A percentile compares a stretch with the other conserved stretches of the same genome.
phyloP scores from a whole-genome alignment of 2,329 filamentous ascomycete genomes.

The Lecanicillium sp. region DNA sequence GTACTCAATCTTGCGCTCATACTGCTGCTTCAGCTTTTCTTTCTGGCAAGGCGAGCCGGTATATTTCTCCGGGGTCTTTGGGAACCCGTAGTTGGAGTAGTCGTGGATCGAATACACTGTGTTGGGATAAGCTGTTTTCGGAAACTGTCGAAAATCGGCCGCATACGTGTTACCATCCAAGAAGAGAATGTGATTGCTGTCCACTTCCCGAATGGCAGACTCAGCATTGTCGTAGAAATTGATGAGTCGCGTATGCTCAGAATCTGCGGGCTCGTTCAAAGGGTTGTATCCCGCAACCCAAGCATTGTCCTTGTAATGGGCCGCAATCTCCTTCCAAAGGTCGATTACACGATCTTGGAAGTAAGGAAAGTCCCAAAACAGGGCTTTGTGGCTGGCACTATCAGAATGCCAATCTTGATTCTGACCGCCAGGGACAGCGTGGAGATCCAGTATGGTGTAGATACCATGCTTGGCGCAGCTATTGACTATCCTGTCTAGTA shows the following conservation, averaged over 20 bases:
- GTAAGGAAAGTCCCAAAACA: slow-evolving; percentile 39
- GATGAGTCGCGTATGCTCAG: slow-evolving; percentile 23
- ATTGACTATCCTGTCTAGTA: slow-evolving; percentile 39
- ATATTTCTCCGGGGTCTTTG: slow-evolving; percentile 27
- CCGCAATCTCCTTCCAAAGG: slow-evolving; percentile 34
- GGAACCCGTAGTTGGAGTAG: slow-evolving; percentile 45
- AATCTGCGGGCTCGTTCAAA: slow-evolving; percentile 24
- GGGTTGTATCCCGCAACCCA: slow-evolving; percentile 33
- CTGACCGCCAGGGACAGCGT: slow-evolving; percentile 36
- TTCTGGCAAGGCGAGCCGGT: slow-evolving; percentile 33
- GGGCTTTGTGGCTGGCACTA: slow-evolving; percentile 26
- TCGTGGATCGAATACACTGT: slow-evolving; percentile 46
- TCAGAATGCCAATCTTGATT: slow-evolving; percentile 41
- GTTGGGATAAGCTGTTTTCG: slow-evolving; percentile 34
- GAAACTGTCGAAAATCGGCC: slow-evolving; percentile 40
- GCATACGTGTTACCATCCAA: slow-evolving; percentile 47
- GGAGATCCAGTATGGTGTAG: slow-evolving; percentile 37
- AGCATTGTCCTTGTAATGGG: slow-evolving; percentile 32
- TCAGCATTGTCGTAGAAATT: slow-evolving; percentile 34
- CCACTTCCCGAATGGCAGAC: slow-evolving; percentile 29
- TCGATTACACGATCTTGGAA: slow-evolving; percentile 36
- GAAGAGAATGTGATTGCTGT: slow-evolving; percentile 41
- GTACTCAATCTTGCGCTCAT: slow-evolving; percentile 34
- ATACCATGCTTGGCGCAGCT: slow-evolving; percentile 31
- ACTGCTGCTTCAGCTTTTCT: slow-evolving; percentile 27